Conservation (phyloP, 768 basidiomycete genomes). For the Trichaptum fuscoviolaceum region DNA sequence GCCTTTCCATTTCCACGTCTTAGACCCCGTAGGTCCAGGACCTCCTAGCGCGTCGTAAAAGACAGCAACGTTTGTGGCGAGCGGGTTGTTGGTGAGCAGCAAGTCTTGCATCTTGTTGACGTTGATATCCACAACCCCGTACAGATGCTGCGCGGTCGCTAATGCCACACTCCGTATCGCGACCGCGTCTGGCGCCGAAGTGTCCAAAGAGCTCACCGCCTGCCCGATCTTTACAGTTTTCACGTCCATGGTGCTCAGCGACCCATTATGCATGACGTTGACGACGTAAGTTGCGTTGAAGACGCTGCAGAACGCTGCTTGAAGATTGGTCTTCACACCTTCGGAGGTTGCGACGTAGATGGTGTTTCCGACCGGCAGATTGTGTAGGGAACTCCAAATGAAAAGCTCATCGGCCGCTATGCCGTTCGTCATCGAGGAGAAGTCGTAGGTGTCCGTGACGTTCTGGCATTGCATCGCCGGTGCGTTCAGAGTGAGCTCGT, state of each 20-base stretch:
- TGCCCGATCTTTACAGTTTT: background rate
- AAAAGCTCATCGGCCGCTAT: background rate
- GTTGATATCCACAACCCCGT: background rate
- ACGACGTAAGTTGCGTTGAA: background rate
- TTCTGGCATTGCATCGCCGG: background rate
- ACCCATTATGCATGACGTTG: background rate
- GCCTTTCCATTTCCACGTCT: background rate
- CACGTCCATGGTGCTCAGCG: background rate
- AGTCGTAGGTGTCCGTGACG: background rate
- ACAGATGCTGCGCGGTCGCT: background rate
- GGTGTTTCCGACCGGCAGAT: background rate
- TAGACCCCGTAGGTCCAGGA: background rate
- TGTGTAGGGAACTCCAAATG: background rate
- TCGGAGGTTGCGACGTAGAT: background rate
- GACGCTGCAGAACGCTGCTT: background rate
- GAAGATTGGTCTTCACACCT: background rate
- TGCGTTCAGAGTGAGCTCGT: background rate
- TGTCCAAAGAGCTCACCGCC: background rate
- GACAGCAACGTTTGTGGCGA: background rate
- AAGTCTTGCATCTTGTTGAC: background rate
- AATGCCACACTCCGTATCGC: background rate
- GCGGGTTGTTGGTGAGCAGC: background rate
- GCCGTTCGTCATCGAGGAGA: background rate
- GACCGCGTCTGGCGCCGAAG: background rate
- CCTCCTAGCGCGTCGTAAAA: background rate